Conservation (phyloP, 257 asterid species). For the Echium plantagineum region DNA sequence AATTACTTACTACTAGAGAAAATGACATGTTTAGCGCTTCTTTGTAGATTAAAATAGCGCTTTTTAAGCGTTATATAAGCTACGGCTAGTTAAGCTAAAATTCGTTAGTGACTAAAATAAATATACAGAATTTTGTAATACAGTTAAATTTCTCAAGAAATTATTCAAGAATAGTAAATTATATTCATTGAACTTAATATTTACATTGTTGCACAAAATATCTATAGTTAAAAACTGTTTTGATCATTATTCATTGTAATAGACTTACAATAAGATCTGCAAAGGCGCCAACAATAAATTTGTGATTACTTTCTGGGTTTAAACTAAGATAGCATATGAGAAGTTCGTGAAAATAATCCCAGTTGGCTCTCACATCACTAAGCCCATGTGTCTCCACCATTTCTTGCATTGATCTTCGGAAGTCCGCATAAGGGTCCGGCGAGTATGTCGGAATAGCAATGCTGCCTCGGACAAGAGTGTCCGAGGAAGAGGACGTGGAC, state of each 20-base stretch:
- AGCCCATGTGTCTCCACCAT: constrained; percentile 85
- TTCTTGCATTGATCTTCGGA: constrained; percentile 91
- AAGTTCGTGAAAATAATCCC: constrained; percentile 76
- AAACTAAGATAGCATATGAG: constrained; percentile 62
- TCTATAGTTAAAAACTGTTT: too few species aligned
- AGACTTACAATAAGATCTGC: constrained; percentile 74
- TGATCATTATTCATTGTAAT: constrained; percentile 19
- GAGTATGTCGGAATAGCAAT: constrained; percentile 73
- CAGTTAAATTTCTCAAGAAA: too few species aligned
- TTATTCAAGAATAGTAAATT: too few species aligned
- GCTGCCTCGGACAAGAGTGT: constrained; percentile 27
- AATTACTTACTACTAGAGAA: too few species aligned
- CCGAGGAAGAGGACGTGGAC: constrained; percentile 21
- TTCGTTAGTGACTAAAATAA: too few species aligned
- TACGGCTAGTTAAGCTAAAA: too few species aligned
- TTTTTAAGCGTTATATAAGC: too few species aligned
- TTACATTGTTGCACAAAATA: too few species aligned
- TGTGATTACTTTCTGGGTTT: constrained; percentile 77
- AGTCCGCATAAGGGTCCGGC: constrained; percentile 72
- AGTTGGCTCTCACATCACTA: constrained; percentile 39
- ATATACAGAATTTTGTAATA: too few species aligned
- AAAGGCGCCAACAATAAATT: constrained; percentile 81
- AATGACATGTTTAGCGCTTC: too few species aligned
- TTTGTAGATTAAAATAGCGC: too few species aligned
- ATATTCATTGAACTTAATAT: background rate